Percentiles rank a stretch among this genome's conserved stretches.
Evolutionary conservation across 2,329 filamentous ascomycete genomes (phyloP).

Genomic region (Alternaria conjuncta): DNA sequence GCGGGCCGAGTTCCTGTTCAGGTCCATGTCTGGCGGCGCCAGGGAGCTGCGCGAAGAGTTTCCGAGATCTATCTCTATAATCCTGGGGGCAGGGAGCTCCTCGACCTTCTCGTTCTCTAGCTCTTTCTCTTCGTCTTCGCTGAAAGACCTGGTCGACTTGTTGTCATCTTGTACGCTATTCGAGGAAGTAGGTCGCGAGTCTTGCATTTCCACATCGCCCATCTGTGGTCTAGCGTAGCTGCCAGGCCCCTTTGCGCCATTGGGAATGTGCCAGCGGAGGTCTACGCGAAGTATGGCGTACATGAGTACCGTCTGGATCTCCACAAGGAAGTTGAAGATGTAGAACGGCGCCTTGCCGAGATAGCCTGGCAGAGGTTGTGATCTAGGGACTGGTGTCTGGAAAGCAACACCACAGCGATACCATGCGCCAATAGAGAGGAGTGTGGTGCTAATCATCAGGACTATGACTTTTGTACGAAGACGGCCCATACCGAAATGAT

Average conservation of each 20-base stretch:
- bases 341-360: conserved; percentile 77
- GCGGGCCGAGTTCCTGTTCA: conserved; percentile 1
- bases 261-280: conserved; percentile 74
- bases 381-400: conserved; percentile 53
- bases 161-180: neutral
- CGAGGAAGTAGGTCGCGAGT: conserved; percentile 19
- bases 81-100: neutral
- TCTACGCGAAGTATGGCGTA: conserved; percentile 76
- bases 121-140: conserved; percentile 3
- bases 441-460: conserved; percentile 62
- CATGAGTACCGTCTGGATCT: conserved; percentile 71
- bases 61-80: conserved; percentile 12
- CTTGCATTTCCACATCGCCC: conserved; percentile 27
- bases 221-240: conserved; percentile 22
- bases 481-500: conserved; percentile 72
- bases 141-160: neutral
- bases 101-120: conserved; percentile 1
- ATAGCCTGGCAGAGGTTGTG: conserved; percentile 69
- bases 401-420: conserved; percentile 70
- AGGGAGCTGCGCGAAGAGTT: neutral
- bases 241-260: conserved; percentile 65
- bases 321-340: conserved; percentile 77
- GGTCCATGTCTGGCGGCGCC: neutral
- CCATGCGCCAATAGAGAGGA: conserved; percentile 72
- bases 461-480: conserved; percentile 72